Percentiles rank a stretch among this genome's conserved stretches.
Evolutionary conservation across 83 land plant genomes (phyloP).

Genomic region (Picea abies): DNA sequence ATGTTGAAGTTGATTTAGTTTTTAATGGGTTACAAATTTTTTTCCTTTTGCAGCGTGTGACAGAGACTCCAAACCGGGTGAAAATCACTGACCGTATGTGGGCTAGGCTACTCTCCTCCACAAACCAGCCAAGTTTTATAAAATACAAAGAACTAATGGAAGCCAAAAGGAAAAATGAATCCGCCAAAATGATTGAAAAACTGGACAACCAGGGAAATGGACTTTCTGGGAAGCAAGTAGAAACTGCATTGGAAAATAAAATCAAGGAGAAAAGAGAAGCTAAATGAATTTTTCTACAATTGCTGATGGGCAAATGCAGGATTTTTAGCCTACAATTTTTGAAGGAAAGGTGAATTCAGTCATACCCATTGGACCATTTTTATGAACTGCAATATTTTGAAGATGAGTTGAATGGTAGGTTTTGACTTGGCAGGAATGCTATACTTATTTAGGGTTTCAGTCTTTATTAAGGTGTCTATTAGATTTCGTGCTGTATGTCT

Average conservation of each 20-base stretch:
- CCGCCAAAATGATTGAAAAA: constrained; percentile 14
- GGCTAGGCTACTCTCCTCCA: constrained; percentile 74
- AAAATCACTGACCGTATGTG: constrained; percentile 70
- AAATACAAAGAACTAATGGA: neutral
- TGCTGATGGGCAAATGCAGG: neutral
- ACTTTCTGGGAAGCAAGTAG: neutral
- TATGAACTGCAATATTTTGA: neutral
- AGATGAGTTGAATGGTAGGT: neutral
- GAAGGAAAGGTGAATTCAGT: neutral
- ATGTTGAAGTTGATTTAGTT: neutral
- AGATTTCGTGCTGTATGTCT: neutral
- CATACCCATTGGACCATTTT: neutral
- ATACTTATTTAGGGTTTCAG: neutral
- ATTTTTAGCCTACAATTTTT: neutral
- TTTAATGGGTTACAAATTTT: neutral
- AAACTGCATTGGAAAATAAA: neutral
- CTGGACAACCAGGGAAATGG: constrained; percentile 16
- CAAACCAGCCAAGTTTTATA: constrained; percentile 68
- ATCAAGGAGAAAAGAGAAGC: neutral
- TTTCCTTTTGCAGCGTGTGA: constrained; percentile 50
- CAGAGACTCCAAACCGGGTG: constrained; percentile 46
- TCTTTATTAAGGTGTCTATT: neutral
- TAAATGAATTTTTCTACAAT: constrained; percentile 11
- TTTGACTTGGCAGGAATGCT: neutral
- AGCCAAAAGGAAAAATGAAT: constrained; percentile 9